Base-by-base conservation (phyloP, 1,284 basidiomycete genomes). In the Malassezia cuniculi region DNA sequence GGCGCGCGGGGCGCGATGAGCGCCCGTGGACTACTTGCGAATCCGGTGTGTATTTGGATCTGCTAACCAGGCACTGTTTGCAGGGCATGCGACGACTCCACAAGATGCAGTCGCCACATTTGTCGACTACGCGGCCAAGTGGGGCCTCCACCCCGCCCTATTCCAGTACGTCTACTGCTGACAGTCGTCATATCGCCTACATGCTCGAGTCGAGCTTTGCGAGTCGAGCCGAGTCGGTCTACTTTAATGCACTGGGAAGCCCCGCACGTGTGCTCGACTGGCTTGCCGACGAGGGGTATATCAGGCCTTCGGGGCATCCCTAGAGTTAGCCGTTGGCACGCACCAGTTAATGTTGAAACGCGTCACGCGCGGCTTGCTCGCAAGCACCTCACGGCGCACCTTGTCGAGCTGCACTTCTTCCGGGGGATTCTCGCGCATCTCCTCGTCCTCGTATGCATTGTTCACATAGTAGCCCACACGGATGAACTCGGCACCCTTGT, bases 381-480 rank as follows among this genome's bases (percentile, higher is more conserved):
- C 87, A 58, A 95, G 79, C 0, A 76, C 74, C 63, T 90, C 85
- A 55, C 90, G 75, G 51, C 82, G 76, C 19, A 97, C 71, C 40
- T 78, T 73, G 28, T 52, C 48, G 21, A 64, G 34, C 40, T 64
- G 55, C 25, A 62, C 46, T 21, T 54, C 40, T n/a, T 58, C 60
- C 3, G 61, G 61, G 4, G 61, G 59, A 31, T 64, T 60, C 39
- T 65, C 60, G 8, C 52, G 36, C 35, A 57, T 25, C 70, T 85
- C 84, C 48, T 89, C 83, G 52, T 82, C 82, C 68, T 94, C 87
- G 68, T 95, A 95, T 66, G 94, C 89, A 33, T 89, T 95, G 68
- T 95, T 93, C 69, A 97, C 93, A 69, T 99, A 99, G 70, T 99
- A 97, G 5, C 93, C 90, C 15, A 99, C 89, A 27, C 90, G 78